These are phyloP conservation scores for Lenzites betulinus DNA, from an alignment of 768 basidiomycete species.

Conservation along the genomic window DNA sequence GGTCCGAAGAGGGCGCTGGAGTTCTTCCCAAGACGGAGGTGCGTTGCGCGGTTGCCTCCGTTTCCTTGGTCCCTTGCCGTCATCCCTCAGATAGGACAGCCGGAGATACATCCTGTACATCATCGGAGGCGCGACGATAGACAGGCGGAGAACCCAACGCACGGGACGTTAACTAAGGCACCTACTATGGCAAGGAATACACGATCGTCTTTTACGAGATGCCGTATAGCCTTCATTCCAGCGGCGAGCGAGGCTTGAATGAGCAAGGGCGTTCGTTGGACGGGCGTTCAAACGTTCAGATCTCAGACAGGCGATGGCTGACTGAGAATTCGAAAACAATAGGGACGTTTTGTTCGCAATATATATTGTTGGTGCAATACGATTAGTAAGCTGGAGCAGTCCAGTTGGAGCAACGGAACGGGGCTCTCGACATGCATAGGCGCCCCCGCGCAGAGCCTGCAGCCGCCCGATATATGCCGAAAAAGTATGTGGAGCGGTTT, in stretches of 20 bases:
- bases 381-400: no score
- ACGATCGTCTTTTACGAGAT: no score
- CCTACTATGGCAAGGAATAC: no score
- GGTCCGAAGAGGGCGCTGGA: slow-evolving; percentile 11
- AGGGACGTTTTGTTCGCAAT: background rate
- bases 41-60: background rate
- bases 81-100: background rate
- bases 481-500: no score
- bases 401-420: no score
- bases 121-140: background rate
- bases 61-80: background rate
- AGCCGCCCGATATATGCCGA: no score
- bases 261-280: background rate
- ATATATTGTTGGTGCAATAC: no score
- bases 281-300: no score
- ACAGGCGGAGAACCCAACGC: background rate
- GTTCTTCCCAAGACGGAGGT: slow-evolving; percentile 9
- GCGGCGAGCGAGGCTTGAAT: background rate
- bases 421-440: no score
- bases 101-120: slow-evolving; percentile 4
- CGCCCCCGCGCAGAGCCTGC: no score
- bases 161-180: background rate
- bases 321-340: background rate
- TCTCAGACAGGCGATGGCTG: background rate
- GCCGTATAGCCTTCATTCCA: background rate